phyloP scores from a whole-genome alignment of 768 basidiomycete species.

The Termitomyces sp. region DNA sequence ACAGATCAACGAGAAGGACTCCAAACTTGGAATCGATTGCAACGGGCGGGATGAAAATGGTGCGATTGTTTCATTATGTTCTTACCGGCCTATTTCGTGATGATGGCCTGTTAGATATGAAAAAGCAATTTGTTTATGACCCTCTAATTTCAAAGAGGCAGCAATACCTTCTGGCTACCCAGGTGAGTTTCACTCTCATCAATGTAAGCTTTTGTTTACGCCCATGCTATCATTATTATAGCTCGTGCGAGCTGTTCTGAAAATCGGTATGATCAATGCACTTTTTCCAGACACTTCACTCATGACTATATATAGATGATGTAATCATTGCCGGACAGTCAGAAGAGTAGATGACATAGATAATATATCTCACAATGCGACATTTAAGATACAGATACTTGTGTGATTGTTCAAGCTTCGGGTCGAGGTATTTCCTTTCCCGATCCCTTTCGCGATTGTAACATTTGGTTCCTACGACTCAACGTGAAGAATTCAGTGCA shows the following conservation, averaged over 20 bases:
- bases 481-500: neutral
- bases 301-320: conserved; percentile 8
- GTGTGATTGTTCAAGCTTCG: neutral
- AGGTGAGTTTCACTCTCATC: conserved; percentile 40
- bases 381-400: neutral
- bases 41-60: conserved; percentile 81
- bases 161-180: conserved; percentile 95
- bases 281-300: neutral
- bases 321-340: conserved; percentile 14
- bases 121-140: conserved; percentile 93
- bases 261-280: conserved; percentile 57
- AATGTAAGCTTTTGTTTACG: neutral
- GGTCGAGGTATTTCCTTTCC: neutral
- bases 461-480: neutral
- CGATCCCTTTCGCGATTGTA: neutral
- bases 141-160: conserved; percentile 96
- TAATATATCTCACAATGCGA: neutral
- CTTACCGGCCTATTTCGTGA: neutral
- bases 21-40: conserved; percentile 91
- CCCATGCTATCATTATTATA: conserved; percentile 18
- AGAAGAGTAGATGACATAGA: conserved; percentile 12
- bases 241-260: conserved; percentile 82
- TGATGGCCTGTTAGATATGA: conserved; percentile 70
- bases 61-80: conserved; percentile 25
- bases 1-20: conserved; percentile 82